A percentile compares a stretch with the other conserved stretches of the same genome.
These are phyloP conservation scores for Microdochium trichocladiopsis DNA, from an alignment of 2,329 filamentous ascomycete genomes.

Conservation along the genomic window DNA sequence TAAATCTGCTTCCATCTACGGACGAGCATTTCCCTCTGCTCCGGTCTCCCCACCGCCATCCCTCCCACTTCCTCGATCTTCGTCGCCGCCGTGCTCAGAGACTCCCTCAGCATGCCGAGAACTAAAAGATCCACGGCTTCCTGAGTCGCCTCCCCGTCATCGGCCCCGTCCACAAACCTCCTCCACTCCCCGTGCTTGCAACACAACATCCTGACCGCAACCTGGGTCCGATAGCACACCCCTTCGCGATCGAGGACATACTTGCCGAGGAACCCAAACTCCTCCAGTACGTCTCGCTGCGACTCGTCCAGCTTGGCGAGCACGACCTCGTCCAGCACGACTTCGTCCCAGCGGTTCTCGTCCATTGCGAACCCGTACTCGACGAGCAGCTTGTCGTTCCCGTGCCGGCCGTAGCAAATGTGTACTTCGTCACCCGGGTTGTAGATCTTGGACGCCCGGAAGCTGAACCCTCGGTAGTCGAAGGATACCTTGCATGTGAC, in stretches of 20 bases:
- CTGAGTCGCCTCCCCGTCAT: slow-evolving; percentile 37
- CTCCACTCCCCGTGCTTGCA: slow-evolving; percentile 33
- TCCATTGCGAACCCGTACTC: slow-evolving; percentile 25
- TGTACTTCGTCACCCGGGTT: slow-evolving; percentile 32
- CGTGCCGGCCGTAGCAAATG: slow-evolving; percentile 41
- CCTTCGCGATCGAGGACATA: slow-evolving; percentile 43
- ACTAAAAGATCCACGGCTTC: slow-evolving; percentile 29
- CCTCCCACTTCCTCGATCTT: slow-evolving; percentile 19
- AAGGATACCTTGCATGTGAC: neutral
- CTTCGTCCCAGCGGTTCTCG: slow-evolving; percentile 44
- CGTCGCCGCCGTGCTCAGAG: slow-evolving; percentile 21
- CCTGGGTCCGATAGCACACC: slow-evolving; percentile 49
- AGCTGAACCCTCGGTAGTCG: neutral
- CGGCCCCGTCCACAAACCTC: slow-evolving; percentile 35
- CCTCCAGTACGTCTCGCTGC: slow-evolving; percentile 32
- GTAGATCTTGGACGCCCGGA: neutral
- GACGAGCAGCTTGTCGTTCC: slow-evolving; percentile 44
- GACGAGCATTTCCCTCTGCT: slow-evolving; percentile 28
- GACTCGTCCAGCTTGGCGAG: slow-evolving; percentile 25
- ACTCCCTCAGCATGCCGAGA: slow-evolving; percentile 27
- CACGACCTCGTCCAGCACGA: slow-evolving; percentile 38
- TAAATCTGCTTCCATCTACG: slow-evolving; percentile 35
- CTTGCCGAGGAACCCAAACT: slow-evolving; percentile 38
- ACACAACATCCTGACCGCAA: slow-evolving; percentile 37
- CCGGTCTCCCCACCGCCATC: slow-evolving; percentile 13